A percentile compares a stretch with the other conserved stretches of the same genome.
Evolutionary conservation across 192 early-diverging fungal genomes (phyloP).

Genomic region (Entomortierella lignicola): DNA sequence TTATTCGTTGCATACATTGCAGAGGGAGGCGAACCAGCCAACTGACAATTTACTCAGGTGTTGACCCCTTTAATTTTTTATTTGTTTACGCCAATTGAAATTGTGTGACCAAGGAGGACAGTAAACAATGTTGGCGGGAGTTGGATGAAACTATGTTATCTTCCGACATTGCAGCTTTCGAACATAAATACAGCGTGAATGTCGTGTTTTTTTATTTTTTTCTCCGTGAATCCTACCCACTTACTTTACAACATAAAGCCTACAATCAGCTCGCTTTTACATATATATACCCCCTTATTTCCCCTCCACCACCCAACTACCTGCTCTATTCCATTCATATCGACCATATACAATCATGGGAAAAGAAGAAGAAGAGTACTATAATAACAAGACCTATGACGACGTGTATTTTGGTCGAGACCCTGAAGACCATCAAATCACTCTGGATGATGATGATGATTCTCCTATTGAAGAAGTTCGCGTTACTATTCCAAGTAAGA

Average conservation of each 20-base stretch:
- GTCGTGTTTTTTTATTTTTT: not conserved
- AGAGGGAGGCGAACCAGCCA: not conserved
- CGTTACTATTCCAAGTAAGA: conserved; percentile 1
- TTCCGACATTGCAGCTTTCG: not conserved
- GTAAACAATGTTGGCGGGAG: no score
- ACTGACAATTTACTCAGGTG: not conserved
- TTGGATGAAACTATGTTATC: not conserved
- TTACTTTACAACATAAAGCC: not conserved
- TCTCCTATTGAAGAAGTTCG: conserved; percentile 8
- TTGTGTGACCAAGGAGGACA: no score
- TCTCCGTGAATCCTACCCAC: not conserved
- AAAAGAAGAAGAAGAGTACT: not conserved
- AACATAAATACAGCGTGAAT: not conserved
- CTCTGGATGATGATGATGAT: conserved; percentile 15
- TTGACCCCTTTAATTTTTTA: not conserved
- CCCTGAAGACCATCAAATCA: conserved; percentile 9
- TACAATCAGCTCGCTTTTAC: not conserved
- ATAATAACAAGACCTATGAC: not conserved
- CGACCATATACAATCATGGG: not conserved
- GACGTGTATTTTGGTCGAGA: not conserved
- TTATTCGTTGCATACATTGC: not conserved
- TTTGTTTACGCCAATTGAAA: not conserved
- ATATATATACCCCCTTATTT: not conserved
- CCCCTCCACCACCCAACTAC: not conserved
- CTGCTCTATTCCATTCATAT: not conserved